Evolutionary conservation across 1,284 basidiomycete species (phyloP).

Genomic region (Puccinia triticina): DNA sequence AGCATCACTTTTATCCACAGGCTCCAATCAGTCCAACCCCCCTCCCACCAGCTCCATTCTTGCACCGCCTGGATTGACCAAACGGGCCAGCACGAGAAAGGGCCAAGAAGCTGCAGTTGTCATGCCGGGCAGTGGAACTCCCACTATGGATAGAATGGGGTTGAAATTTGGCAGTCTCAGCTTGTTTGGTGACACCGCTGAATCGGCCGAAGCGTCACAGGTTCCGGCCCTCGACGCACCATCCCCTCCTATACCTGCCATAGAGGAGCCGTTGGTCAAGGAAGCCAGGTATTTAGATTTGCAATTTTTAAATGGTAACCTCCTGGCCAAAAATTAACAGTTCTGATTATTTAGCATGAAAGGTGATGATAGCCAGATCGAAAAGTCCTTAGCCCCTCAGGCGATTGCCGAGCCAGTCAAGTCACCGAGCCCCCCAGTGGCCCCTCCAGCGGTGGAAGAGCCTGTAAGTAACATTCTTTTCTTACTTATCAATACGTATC

Average conservation of each 20-base stretch:
- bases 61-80: constrained; percentile 44
- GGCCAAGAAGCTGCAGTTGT: constrained; percentile 51
- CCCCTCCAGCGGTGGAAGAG: constrained; percentile 38
- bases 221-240: constrained; percentile 39
- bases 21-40: constrained; percentile 9
- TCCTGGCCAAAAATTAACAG: not conserved
- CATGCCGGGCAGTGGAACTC: constrained; percentile 51
- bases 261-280: constrained; percentile 17
- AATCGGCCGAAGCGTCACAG: constrained; percentile 11
- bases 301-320: not conserved
- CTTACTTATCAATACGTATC: not conserved
- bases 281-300: constrained; percentile 28
- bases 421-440: constrained; percentile 32
- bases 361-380: constrained; percentile 26
- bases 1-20: not conserved
- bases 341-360: constrained; percentile 30
- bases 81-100: constrained; percentile 44
- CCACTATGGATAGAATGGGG: constrained; percentile 46
- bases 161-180: constrained; percentile 49
- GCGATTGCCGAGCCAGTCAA: constrained; percentile 17
- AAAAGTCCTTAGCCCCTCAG: constrained; percentile 34
- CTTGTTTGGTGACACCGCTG: constrained; percentile 40
- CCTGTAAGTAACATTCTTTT: constrained; percentile 13
- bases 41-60: constrained; percentile 31
- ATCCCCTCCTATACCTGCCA: constrained; percentile 37